Conservation (phyloP, 1,284 basidiomycete genomes). For the Caloboletus firmus region DNA sequence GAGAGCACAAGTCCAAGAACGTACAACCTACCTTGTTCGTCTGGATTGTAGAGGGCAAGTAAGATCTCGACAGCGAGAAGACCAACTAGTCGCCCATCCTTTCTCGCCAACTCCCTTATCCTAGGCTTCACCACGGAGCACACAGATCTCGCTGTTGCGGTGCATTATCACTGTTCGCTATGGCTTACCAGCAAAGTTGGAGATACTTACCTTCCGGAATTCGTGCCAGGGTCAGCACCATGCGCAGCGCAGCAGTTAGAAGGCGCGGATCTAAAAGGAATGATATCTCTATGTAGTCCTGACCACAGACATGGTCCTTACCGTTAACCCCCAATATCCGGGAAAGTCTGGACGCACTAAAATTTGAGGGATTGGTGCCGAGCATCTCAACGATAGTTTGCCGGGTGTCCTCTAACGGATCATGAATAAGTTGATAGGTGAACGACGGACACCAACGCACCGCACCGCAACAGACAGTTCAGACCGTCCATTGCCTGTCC, state of each 20-base stretch:
- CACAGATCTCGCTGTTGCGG: background rate
- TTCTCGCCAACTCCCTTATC: conserved; percentile 17
- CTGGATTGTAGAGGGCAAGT: conserved; percentile 12
- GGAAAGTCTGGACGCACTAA: conserved; percentile 9
- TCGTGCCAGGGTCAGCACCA: conserved; percentile 18
- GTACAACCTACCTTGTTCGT: conserved; percentile 2
- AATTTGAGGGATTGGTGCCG: background rate
- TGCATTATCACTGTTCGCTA: background rate
- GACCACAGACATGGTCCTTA: background rate
- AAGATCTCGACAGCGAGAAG: conserved; percentile 23
- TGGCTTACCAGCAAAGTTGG: no score
- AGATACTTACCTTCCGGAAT: conserved; percentile 11
- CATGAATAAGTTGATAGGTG: background rate
- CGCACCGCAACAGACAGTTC: conserved; percentile 20
- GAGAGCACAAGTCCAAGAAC: background rate
- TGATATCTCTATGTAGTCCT: background rate
- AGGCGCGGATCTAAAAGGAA: conserved; percentile 8
- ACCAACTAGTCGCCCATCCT: conserved; percentile 13
- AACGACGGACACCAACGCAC: conserved; percentile 9
- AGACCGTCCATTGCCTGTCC: conserved; percentile 26
- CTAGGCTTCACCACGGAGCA: conserved; percentile 12
- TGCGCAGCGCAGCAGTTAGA: conserved; percentile 19
- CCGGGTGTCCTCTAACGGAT: conserved; percentile 13
- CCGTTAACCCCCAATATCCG: conserved; percentile 15
- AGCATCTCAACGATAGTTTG: conserved; percentile 10